Percentiles rank a stretch among this genome's conserved stretches.
phyloP scores from a whole-genome alignment of 192 early-diverging fungal genomes.

The Gamsiella multidivaricata region DNA sequence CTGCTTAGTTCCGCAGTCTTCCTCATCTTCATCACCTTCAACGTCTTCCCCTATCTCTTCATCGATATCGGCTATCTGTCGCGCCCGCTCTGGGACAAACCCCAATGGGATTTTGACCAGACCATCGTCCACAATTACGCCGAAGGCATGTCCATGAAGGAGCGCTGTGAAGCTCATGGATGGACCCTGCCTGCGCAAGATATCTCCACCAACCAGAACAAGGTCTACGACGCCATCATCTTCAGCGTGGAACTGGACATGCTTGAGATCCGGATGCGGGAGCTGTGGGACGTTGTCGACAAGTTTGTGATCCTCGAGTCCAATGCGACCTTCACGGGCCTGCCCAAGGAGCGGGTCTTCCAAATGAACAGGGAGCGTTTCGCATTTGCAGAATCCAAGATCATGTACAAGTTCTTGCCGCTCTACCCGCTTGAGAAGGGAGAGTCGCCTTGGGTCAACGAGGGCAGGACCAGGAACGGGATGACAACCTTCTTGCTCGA shows the following conservation, averaged over 20 bases:
- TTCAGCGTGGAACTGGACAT: conserved; percentile 75
- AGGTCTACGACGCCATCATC: conserved; percentile 68
- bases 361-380: conserved; percentile 59
- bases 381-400: conserved; percentile 65
- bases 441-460: conserved; percentile 62
- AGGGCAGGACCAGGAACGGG: conserved; percentile 52
- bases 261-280: conserved; percentile 59
- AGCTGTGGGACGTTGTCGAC: conserved; percentile 69
- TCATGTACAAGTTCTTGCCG: conserved; percentile 53
- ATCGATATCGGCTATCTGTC: conserved; percentile 56
- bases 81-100: conserved; percentile 61
- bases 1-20: background rate
- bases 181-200: conserved; percentile 47
- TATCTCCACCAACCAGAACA: background rate
- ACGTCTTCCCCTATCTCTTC: conserved; percentile 23
- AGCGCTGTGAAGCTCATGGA: conserved; percentile 60
- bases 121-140: conserved; percentile 61
- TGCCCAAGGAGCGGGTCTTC: conserved; percentile 60
- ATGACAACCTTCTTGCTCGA: conserved; percentile 59
- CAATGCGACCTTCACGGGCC: conserved; percentile 65
- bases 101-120: conserved; percentile 16
- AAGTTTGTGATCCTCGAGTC: conserved; percentile 69
- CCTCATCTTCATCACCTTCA: background rate
- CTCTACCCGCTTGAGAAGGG: conserved; percentile 27
- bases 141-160: conserved; percentile 43